phyloP scores from a whole-genome alignment of 2,329 filamentous ascomycete genomes.

The Huntiella omanensis region DNA sequence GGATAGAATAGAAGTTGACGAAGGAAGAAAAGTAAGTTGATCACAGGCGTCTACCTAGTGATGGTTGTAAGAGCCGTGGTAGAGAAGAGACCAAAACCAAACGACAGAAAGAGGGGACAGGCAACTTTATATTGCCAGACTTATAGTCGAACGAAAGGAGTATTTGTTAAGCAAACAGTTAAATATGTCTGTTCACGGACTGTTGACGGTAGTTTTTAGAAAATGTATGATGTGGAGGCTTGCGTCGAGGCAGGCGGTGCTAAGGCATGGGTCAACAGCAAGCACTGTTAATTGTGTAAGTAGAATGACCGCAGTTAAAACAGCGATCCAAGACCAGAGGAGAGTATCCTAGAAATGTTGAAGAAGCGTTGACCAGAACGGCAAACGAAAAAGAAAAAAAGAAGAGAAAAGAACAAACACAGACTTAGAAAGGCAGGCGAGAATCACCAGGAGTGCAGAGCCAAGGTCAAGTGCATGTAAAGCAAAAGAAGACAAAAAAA shows the following conservation, averaged over 20 bases:
- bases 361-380: not conserved
- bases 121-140: not conserved
- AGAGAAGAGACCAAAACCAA: constrained; percentile 3
- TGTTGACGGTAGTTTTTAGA: too few relatives aligned
- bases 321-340: too few relatives aligned
- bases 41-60: constrained; percentile 3
- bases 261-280: too few relatives aligned
- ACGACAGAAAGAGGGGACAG: constrained; percentile 2
- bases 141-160: too few relatives aligned
- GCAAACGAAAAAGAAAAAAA: constrained; percentile 6
- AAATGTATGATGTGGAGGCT: too few relatives aligned
- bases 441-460: constrained; percentile 2
- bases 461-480: constrained; percentile 6
- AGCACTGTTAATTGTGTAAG: too few relatives aligned
- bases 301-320: too few relatives aligned
- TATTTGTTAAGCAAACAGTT: too few relatives aligned
- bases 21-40: not conserved
- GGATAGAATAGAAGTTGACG: not conserved
- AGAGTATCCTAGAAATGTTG: not conserved
- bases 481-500: constrained; percentile 8
- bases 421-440: not conserved
- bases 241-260: too few relatives aligned
- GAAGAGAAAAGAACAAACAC: constrained; percentile 1
- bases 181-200: too few relatives aligned
- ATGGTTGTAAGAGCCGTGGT: not conserved